Percentiles rank a stretch among this genome's conserved stretches.
Evolutionary conservation across 805 yeast species (phyloP).

Genomic region (Candida ficus): DNA sequence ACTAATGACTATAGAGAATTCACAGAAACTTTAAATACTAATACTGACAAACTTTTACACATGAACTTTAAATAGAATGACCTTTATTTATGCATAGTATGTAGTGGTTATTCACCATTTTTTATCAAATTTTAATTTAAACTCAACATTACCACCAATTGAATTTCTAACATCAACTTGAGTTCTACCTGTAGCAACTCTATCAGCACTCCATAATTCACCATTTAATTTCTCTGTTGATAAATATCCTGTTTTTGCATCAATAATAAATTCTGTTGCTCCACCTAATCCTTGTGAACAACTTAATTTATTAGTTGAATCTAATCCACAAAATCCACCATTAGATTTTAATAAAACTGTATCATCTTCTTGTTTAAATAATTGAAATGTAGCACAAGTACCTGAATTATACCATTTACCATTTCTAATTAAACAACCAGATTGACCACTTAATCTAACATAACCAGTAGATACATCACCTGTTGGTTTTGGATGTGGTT

Average conservation of each 20-base stretch:
- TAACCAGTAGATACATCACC: slow-evolving; percentile 39
- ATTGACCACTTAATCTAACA: slow-evolving; percentile 43
- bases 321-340: slow-evolving; percentile 67
- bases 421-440: slow-evolving; percentile 77
- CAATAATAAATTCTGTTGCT: slow-evolving; percentile 2
- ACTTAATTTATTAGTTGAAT: slow-evolving; percentile 15
- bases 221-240: not conserved
- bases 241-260: slow-evolving; percentile 4
- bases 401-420: slow-evolving; percentile 83
- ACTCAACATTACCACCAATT: slow-evolving; percentile 8
- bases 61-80: not conserved
- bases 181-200: slow-evolving; percentile 7
- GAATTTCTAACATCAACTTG: slow-evolving; percentile 7
- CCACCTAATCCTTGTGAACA: slow-evolving; percentile 5
- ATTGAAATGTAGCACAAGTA: slow-evolving; percentile 74
- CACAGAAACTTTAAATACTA: slow-evolving; percentile 1
- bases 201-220: slow-evolving; percentile 10
- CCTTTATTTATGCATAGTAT: too few species aligned
- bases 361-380: slow-evolving; percentile 23
- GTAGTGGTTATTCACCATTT: not conserved
- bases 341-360: slow-evolving; percentile 60
- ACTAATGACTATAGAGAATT: too few species aligned
- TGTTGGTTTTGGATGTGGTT: slow-evolving; percentile 24
- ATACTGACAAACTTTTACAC: slow-evolving; percentile 5
- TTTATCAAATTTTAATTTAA: slow-evolving; percentile 5